Conservation (phyloP, 2,329 filamentous ascomycete genomes). For the Aspergillus japonicus region DNA sequence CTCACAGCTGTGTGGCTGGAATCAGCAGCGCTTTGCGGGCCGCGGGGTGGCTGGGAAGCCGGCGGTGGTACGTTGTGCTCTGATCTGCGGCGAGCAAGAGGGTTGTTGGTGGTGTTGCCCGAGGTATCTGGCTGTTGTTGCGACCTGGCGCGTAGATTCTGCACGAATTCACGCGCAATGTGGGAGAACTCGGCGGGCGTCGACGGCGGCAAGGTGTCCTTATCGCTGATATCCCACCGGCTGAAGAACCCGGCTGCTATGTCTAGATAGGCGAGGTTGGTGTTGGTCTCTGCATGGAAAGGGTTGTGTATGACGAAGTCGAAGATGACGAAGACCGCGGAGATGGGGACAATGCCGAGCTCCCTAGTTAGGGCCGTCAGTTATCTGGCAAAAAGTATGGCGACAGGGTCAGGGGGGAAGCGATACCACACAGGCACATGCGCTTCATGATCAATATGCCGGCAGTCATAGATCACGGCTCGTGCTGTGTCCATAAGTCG, state of each 20-base stretch:
- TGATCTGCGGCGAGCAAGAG: background rate
- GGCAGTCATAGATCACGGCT: background rate
- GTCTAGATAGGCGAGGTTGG: conserved; percentile 43
- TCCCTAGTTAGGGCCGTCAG: conserved; percentile 18
- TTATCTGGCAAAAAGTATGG: background rate
- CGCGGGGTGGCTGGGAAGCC: background rate
- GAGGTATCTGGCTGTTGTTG: background rate
- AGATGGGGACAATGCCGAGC: conserved; percentile 38
- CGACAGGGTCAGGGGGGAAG: background rate
- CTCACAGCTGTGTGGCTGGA: no score
- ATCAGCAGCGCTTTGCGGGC: no score
- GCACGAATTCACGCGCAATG: conserved; percentile 45
- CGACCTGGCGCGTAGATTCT: background rate
- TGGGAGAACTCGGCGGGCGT: conserved; percentile 43
- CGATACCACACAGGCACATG: conserved; percentile 36
- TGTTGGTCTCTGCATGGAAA: conserved; percentile 32
- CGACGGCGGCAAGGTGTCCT: conserved; percentile 37
- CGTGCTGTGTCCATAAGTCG: background rate
- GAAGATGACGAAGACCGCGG: conserved; percentile 44
- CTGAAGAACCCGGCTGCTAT: conserved; percentile 47
- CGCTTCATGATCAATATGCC: conserved; percentile 7
- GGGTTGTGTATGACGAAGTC: conserved; percentile 44
- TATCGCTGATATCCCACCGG: conserved; percentile 40
- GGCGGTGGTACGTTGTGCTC: background rate
- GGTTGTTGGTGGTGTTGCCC: background rate